Evolutionary conservation across 164 flowering plant genomes (phyloP), one percentile per base, ranked within the genome.

Genomic region (Macadamia tetraphylla): DNA sequence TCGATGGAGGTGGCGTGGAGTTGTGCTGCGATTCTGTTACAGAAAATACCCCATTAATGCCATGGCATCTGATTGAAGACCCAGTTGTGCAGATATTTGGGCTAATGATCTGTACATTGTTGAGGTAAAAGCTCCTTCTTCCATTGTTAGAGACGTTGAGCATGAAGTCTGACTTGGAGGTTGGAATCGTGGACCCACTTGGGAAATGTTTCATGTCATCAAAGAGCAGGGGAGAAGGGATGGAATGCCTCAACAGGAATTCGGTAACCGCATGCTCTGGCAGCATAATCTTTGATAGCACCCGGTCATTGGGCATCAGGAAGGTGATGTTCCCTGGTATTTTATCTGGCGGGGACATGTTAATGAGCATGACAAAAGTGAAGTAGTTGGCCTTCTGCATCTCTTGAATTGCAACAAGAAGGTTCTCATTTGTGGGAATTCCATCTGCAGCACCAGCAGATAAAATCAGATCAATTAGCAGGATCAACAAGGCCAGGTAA

Each of bases 271-370:
- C 30, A 31, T 70, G 52, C 7, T 67, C 75, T 0, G 74, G 73
- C 6, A 91, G 60, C 0, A 29, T 23, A n/a, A 69, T 67, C 2
- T 64, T 68, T 4, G 94, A 77, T 9, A 94, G 79, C 51, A 55
- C 67, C 46, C 79, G 62, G 67, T 91, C 96, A n/a, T 79, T 83
- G 29, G 98, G 98, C 96, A 94, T 89, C 74, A 94, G 71, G 82
- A 91, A 89, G 44, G 97, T 89, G 78, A 89, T 53, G 66, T 87
- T 88, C 30, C 56, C 76, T n/a, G 73, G 81, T 32, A 83, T 18
- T 12, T 64, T 78, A 48, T 77, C 75, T 6, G 71, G 71, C 29
- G 86, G 85, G 59, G 77, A 64, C 91, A 94, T 85, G 66, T 88
- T 85, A 64, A 91, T 56, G 29, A 94, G 88, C 81, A 78, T 81